Evolutionary conservation across 345 rosid species (phyloP), one percentile per base, ranked within the genome.

Genomic region (Citrus maxima): DNA sequence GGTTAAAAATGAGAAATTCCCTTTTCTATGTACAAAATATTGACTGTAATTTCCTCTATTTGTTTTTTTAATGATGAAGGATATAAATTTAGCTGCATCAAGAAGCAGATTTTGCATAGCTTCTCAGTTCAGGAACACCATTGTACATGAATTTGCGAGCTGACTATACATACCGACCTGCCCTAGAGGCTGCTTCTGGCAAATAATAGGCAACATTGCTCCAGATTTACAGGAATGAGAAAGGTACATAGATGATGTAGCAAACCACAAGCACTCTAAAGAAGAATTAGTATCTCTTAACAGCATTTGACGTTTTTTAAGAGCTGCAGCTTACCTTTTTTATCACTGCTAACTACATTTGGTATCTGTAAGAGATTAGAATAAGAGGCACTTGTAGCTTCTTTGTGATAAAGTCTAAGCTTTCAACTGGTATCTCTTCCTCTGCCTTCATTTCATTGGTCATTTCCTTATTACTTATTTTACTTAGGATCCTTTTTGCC

Each of bases 151-250:
- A 27, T 81, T 87, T 77, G 87, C 84, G 83, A 90, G 82, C 80
- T 86, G 89, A 80, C 89, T 84, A 54, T 80, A 85, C 67, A 89
- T 74, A 25, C 88, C 81, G 24, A 81, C 80, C 82, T 81, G 90
- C 1, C 80, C 86, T 76, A 79, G 89, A n/a, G 86, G 87, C 73
- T 89, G 91, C 89, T 84, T 88, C 80, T 67, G 83, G 82, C 88
- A 88, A 64, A 89, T 82, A 67, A 87, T 81, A 30, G 88, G 88
- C 62, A 68, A 85, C 76, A 90, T 86, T 18, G 85, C 83, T 40
- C 90, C 84, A 19, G 83, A 84, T 87, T 86, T 90, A 67, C 97
- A 86, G 6, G 79, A 60, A 35, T 59, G 83, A 65, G 89, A 79
- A 58, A 83, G 79, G 75, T 74, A 77, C 78, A 80, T 72, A 10